Evolutionary conservation across 345 rosid species (phyloP), one percentile per base, ranked within the genome.

Genomic region (Noccaea caerulescens): DNA sequence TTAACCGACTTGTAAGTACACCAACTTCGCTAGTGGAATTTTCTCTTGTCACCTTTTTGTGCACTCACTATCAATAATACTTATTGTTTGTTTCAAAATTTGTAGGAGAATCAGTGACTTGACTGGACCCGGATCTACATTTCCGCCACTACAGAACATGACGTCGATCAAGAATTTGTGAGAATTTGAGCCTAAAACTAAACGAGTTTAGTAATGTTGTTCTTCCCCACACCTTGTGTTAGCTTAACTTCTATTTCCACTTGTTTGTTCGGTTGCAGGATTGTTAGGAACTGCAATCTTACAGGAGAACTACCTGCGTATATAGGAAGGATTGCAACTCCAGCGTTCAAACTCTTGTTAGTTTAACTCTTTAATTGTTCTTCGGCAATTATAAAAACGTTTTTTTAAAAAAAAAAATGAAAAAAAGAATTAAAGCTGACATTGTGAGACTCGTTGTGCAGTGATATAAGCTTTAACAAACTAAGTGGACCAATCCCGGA

Each of bases 391-490:
- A 10, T 45, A n/a, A 27, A n/a, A 46, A n/a, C 9, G 10, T 0
- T 25, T 37, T 37, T 9, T 34, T n/a, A 5, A 43, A 23, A 41
- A 16, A 16, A 16, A 16, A 16, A 16, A 16, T 43, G 14, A 9
- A 58, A 43, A 58, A 43, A 36, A 1, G 6, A 38, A 55, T 33
- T 41, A 2, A 33, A 63, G 13, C 51, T 75, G 39, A 76, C 53
- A 57, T 7, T 63, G 3, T 63, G 25, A 76, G 60, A 41, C 61
- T 69, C 39, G 7, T 63, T 70, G 11, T 42, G 39, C 78, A 87
- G 93, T 56, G 90, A 87, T 79, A 63, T 85, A 76, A 84, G 90
- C 76, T 88, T 85, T 65, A 85, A 88, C 72, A 84, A 77, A 25
- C 69, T 88, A 65, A 66, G 57, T 34, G 93, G 93, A 56, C 51